Conservation (phyloP, 2,329 filamentous ascomycete genomes). For the Fusarium lateritium region DNA sequence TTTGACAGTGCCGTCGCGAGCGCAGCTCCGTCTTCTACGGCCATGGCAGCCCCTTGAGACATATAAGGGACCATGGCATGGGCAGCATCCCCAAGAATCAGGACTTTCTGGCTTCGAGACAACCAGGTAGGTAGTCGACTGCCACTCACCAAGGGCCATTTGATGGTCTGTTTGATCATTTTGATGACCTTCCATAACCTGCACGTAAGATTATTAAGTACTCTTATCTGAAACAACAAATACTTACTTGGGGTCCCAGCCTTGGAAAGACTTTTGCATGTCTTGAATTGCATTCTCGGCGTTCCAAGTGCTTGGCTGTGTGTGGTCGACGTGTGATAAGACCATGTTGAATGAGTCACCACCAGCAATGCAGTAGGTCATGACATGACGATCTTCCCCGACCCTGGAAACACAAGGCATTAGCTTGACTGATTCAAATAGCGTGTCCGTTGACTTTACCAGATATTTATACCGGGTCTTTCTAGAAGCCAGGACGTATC, state of each 20-base stretch:
- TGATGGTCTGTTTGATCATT: background rate
- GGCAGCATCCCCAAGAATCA: slow-evolving; percentile 13
- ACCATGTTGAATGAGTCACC: slow-evolving; percentile 20
- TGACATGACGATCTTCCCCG: slow-evolving; percentile 12
- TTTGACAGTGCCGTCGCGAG: background rate
- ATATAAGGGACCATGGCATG: slow-evolving; percentile 23
- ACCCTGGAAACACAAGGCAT: background rate
- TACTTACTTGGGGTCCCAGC: slow-evolving; percentile 10
- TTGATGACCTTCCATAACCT: slow-evolving; percentile 2
- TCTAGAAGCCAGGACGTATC: slow-evolving; percentile 1
- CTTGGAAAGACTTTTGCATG: slow-evolving; percentile 3
- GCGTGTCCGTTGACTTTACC: background rate
- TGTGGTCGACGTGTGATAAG: slow-evolving; percentile 2
- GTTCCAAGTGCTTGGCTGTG: background rate
- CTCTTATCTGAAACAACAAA: accelerated
- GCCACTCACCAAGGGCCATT: slow-evolving; percentile 4
- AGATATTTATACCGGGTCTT: slow-evolving; percentile 7
- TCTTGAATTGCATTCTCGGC: background rate
- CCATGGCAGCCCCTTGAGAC: slow-evolving; percentile 24
- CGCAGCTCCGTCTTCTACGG: slow-evolving; percentile 17
- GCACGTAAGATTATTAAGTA: background rate
- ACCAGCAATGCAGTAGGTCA: slow-evolving; percentile 12
- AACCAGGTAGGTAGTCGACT: background rate
- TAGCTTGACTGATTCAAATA: accelerated
- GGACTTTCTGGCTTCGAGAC: slow-evolving; percentile 1